These are phyloP conservation scores for Talaromyces sp. DNA, from an alignment of 2,329 filamentous ascomycete genomes.

Conservation along the genomic window DNA sequence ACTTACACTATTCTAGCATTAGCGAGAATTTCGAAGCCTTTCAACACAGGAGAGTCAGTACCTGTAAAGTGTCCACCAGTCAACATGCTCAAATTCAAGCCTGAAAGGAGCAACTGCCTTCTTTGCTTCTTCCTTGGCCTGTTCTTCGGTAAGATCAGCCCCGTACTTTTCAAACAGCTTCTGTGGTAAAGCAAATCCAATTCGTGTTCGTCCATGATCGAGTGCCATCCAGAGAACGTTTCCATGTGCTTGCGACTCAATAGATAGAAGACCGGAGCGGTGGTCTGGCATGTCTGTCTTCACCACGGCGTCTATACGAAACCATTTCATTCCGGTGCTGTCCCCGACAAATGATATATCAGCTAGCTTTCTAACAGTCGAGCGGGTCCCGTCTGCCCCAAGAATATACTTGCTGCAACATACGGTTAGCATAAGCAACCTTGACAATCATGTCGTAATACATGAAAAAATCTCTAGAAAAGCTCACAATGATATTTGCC, in stretches of 20 bases:
- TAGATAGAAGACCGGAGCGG: not conserved
- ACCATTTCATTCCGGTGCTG: conserved; percentile 1
- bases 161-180: not conserved
- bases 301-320: conserved; percentile 1
- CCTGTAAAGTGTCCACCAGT: conserved; percentile 9
- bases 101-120: conserved; percentile 1
- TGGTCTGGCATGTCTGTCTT: conserved; percentile 4
- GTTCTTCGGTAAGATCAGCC: not conserved
- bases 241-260: not conserved
- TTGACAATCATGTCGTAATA: not conserved
- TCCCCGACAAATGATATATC: not conserved
- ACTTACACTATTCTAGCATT: not conserved
- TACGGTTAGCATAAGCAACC: not conserved
- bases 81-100: conserved; percentile 6
- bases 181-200: conserved; percentile 1
- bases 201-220: not conserved
- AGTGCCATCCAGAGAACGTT: conserved; percentile 5
- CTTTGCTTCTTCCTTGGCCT: conserved; percentile 1
- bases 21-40: not conserved
- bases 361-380: not conserved
- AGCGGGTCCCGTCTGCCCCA: not conserved
- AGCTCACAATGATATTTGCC: conserved; percentile 1
- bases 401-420: conserved; percentile 4
- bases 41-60: not conserved
- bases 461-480: not conserved